Conservation (phyloP, 164 flowering plant species). For the Kingdonia uniflora region DNA sequence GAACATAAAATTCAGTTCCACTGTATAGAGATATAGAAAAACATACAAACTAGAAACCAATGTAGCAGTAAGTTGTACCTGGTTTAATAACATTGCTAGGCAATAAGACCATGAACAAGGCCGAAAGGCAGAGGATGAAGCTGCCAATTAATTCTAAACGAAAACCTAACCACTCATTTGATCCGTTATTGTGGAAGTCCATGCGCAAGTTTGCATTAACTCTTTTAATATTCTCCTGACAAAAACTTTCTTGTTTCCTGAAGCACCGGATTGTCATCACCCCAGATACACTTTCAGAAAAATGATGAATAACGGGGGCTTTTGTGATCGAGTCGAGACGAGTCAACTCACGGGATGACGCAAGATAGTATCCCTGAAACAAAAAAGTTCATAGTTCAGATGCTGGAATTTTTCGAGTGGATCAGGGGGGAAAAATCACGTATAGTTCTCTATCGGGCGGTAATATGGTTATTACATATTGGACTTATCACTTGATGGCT, state of each 20-base stretch:
- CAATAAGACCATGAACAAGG: slow-evolving; percentile 70
- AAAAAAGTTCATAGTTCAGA: no score
- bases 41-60: background rate
- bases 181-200: slow-evolving; percentile 90
- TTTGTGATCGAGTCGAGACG: slow-evolving; percentile 93
- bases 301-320: slow-evolving; percentile 92
- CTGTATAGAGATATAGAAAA: background rate
- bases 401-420: no score
- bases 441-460: no score
- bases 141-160: slow-evolving; percentile 88
- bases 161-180: slow-evolving; percentile 94
- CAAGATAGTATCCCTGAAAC: slow-evolving; percentile 66
- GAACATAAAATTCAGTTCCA: background rate
- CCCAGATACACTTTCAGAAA: slow-evolving; percentile 92
- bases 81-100: slow-evolving; percentile 74
- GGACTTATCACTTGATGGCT: no score
- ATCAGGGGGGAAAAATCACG: no score
- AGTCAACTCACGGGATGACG: slow-evolving; percentile 83
- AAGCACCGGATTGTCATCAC: slow-evolving; percentile 86
- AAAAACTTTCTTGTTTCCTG: slow-evolving; percentile 47
- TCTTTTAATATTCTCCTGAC: slow-evolving; percentile 53
- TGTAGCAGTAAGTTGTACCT: slow-evolving; percentile 30
- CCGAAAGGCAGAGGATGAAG: slow-evolving; percentile 57
- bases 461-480: no score
- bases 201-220: slow-evolving; percentile 66